Evolutionary conservation across 2,329 filamentous ascomycete genomes (phyloP).

Genomic region (Graphilbum ipis-grandicollis): DNA sequence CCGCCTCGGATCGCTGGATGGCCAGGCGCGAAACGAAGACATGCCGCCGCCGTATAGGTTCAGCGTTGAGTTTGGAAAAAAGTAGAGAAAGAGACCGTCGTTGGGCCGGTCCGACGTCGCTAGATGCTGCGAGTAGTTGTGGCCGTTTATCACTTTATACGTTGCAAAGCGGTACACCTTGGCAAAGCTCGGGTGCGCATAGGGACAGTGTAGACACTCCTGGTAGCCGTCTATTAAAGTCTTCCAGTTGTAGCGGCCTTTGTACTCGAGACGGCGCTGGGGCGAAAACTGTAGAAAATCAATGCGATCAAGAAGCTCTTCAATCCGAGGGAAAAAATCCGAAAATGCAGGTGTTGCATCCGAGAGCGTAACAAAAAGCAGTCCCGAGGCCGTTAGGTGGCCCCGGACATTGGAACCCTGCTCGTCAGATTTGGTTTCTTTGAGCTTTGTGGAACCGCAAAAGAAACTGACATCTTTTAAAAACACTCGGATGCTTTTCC

Average conservation of each 20-base stretch:
- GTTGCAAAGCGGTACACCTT: slow-evolving; percentile 2
- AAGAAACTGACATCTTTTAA: neutral
- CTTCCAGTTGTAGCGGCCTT: slow-evolving; percentile 5
- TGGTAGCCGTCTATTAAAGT: slow-evolving; percentile 4
- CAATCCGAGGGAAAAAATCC: slow-evolving; percentile 1
- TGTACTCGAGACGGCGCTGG: slow-evolving; percentile 1
- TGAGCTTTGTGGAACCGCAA: neutral
- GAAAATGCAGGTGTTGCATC: neutral
- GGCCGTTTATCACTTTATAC: slow-evolving; percentile 1
- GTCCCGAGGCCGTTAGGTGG: slow-evolving; percentile 2
- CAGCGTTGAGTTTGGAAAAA: slow-evolving; percentile 4
- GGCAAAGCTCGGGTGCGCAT: slow-evolving; percentile 2
- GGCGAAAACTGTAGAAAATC: slow-evolving; percentile 1
- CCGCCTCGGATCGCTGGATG: neutral
- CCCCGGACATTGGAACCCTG: neutral
- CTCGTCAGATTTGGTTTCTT: neutral
- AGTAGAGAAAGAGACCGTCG: slow-evolving; percentile 4
- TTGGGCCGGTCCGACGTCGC: slow-evolving; percentile 1
- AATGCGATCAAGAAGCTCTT: neutral
- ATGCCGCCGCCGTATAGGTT: slow-evolving; percentile 4
- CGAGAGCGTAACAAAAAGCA: slow-evolving; percentile 3
- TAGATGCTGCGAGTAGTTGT: slow-evolving; percentile 4
- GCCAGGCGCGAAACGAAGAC: slow-evolving; percentile 2
- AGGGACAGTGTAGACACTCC: slow-evolving; percentile 4
- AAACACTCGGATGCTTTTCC: slow-evolving; percentile 1